These are phyloP conservation scores for Sarcomyxa edulis DNA, from an alignment of 768 basidiomycete species.

Conservation along the genomic window DNA sequence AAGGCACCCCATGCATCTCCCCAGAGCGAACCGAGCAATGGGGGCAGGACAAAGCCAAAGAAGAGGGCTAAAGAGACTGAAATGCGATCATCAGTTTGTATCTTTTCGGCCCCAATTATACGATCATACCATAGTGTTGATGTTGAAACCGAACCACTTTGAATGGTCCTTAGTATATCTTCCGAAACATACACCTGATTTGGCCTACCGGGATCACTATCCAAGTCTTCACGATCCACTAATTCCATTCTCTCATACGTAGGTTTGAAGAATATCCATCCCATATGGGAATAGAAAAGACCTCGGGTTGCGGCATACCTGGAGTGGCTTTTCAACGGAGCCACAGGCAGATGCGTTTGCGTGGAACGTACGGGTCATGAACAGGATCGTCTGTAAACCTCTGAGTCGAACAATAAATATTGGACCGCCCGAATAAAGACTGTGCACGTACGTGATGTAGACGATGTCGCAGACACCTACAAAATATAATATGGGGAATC, in stretches of 20 bases:
- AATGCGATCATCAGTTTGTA: background rate
- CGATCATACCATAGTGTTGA: slow-evolving; percentile 48
- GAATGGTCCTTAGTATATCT: slow-evolving; percentile 1
- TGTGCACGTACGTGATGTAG: slow-evolving; percentile 58
- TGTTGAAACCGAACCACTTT: slow-evolving; percentile 70
- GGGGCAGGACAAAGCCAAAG: slow-evolving; percentile 55
- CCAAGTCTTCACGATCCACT: slow-evolving; percentile 65
- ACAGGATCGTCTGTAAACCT: slow-evolving; percentile 66
- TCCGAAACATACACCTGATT: background rate
- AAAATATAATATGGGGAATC: background rate
- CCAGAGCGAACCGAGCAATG: slow-evolving; percentile 50
- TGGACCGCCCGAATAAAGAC: slow-evolving; percentile 3
- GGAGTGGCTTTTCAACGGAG: no score
- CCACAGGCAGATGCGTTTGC: no score
- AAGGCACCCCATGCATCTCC: slow-evolving; percentile 62
- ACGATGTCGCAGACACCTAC: slow-evolving; percentile 66
- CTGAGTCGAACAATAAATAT: slow-evolving; percentile 23
- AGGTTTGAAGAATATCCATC: slow-evolving; percentile 83
- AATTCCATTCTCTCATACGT: slow-evolving; percentile 54
- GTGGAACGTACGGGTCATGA: slow-evolving; percentile 53
- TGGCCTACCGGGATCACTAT: slow-evolving; percentile 59
- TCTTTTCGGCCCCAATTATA: background rate
- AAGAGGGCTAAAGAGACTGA: slow-evolving; percentile 60
- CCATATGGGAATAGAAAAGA: slow-evolving; percentile 73
- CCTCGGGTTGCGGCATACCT: slow-evolving; percentile 75